Conservation (phyloP, 2,329 filamentous ascomycete species). For the Trichoderma guizhouense region DNA sequence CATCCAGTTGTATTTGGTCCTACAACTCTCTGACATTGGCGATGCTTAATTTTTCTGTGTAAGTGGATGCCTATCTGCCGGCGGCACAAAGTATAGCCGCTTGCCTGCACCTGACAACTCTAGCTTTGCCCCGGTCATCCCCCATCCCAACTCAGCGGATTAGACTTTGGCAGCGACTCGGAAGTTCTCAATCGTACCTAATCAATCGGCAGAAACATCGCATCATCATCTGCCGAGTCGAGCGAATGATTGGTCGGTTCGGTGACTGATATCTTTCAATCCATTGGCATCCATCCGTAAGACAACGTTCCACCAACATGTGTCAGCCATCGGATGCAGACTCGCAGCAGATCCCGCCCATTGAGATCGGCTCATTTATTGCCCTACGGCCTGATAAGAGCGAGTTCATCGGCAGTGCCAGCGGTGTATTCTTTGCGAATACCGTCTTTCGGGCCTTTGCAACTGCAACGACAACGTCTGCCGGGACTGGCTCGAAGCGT, state of each 20-base stretch:
- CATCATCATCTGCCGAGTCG: background rate
- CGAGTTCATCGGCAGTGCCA: conserved; percentile 15
- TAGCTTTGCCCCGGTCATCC: background rate
- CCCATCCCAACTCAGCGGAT: background rate
- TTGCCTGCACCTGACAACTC: background rate
- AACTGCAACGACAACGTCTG: conserved; percentile 3
- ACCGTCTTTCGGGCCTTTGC: conserved; percentile 13
- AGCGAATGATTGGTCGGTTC: background rate
- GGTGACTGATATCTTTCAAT: background rate
- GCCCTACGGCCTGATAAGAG: conserved; percentile 16
- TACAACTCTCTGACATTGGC: background rate
- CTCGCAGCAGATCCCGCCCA: conserved; percentile 13
- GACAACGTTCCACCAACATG: background rate
- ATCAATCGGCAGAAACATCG: background rate
- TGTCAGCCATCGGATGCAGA: conserved; percentile 9
- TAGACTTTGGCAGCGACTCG: background rate
- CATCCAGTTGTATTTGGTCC: background rate
- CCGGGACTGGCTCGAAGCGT: conserved; percentile 1
- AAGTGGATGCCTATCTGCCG: background rate
- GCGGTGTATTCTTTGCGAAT: conserved; percentile 12
- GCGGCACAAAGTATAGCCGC: conserved; percentile 13
- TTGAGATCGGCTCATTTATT: conserved; percentile 18
- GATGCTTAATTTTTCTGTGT: background rate
- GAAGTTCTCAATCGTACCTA: background rate
- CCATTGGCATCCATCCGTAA: background rate